phyloP scores from a whole-genome alignment of 106 monocot species.

The Platanthera zijinensis region DNA sequence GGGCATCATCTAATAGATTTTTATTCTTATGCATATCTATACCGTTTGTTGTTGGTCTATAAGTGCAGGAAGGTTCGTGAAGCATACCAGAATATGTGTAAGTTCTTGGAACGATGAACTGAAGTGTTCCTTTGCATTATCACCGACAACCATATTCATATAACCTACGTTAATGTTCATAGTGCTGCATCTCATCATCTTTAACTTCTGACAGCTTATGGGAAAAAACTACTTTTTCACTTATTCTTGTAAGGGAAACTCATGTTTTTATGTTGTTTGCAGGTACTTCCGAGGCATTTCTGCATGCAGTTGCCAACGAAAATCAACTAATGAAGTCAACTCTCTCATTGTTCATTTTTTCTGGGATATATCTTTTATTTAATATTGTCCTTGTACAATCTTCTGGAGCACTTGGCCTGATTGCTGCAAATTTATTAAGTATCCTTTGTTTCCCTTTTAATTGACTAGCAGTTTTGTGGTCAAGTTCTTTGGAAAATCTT shows the following conservation, averaged over 20 bases:
- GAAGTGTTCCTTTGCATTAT: no score
- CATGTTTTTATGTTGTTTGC: constrained; percentile 14
- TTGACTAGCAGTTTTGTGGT: background rate
- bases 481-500: background rate
- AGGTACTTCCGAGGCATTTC: constrained; percentile 95
- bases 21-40: no score
- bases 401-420: constrained; percentile 80
- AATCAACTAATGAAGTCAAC: constrained; percentile 73
- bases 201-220: background rate
- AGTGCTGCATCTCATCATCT: background rate
- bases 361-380: constrained; percentile 55
- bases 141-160: no score
- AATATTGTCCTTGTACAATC: constrained; percentile 56
- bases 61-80: no score
- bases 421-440: constrained; percentile 87
- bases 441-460: constrained; percentile 42
- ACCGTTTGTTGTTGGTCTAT: no score
- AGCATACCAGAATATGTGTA: no score
- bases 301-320: constrained; percentile 87
- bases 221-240: background rate
- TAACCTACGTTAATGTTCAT: background rate
- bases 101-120: no score
- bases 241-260: background rate
- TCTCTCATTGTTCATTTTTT: constrained; percentile 56
- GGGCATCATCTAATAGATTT: no score